Base-by-base conservation (phyloP, 208 protist species). In the Angomonas ambiguus region DNA sequence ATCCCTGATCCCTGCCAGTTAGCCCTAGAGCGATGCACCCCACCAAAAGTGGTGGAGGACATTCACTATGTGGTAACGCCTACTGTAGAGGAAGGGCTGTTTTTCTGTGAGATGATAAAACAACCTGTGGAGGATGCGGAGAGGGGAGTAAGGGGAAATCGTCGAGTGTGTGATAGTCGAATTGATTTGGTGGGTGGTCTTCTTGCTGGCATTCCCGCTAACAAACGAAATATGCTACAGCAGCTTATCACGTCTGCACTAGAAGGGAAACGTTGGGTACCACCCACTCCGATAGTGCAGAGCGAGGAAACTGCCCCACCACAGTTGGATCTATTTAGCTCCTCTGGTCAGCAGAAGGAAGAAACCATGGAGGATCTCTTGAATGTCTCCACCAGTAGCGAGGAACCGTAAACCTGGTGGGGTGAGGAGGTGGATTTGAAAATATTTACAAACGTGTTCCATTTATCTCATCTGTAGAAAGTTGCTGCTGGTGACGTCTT, bases 61-160 rank as follows among this genome's bases (percentile, higher is more conserved):
- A 74, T 92, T 13, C 45, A 77, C 28, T 82, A 92, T 58, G 13
- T 76, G 3, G 74, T 88, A 10, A 69, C 58, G 22, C 65, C 66
- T 13, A 28, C 38, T 1, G 63, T 59, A 2, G 64, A 62, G 8
- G 25, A 24, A 68, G 70, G 25, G 31, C 22, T 2, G 27, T 51
- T 33, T 57, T 33, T 74, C 20, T 63, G 59, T 27, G 34, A 53
- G 22, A 59, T 74, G 27, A 28, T 70, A 48, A 6, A 27, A 24
- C 18, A 56, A 8, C 49, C n/a, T 8, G 6, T 56, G 49, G 6
- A 11, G 6, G 10, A 24, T 16, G n/a, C 49, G 10, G 49, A 16
- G 6, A 20, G 6, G 6, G n/a, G n/a, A 11, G n/a, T 56, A 20
- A 11, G 49, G n/a, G n/a, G 22, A 5, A 16, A 56, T 16, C 10